A percentile compares a stretch with the other conserved stretches of the same genome.
Evolutionary conservation across 805 yeast genomes (phyloP).

Genomic region (Kodamaea laetipori): DNA sequence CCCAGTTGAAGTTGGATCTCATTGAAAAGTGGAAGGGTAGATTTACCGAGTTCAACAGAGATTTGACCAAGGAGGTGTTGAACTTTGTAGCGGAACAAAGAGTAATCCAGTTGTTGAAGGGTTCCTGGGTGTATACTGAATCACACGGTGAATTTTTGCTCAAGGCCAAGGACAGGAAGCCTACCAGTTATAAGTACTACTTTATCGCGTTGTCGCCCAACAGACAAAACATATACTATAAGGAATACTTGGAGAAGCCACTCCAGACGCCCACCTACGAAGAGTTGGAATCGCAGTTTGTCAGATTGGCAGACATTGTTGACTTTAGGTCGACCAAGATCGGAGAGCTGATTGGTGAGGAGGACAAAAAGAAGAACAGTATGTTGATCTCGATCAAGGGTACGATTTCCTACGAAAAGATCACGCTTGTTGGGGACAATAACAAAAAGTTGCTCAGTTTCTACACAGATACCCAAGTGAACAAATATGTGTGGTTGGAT

Average conservation of each 20-base stretch:
- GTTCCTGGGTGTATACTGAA: slow-evolving; percentile 78
- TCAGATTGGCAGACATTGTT: slow-evolving; percentile 54
- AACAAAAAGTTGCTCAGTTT: slow-evolving; percentile 53
- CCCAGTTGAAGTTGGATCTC: slow-evolving; percentile 39
- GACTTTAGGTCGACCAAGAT: slow-evolving; percentile 54
- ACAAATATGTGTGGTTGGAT: slow-evolving; percentile 75
- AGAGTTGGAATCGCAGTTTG: slow-evolving; percentile 51
- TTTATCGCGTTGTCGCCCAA: slow-evolving; percentile 69
- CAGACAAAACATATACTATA: slow-evolving; percentile 58
- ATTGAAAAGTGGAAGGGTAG: slow-evolving; percentile 46
- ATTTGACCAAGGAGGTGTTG: slow-evolving; percentile 57
- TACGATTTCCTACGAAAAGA: slow-evolving; percentile 57
- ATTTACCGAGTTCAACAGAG: slow-evolving; percentile 49
- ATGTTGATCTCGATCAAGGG: slow-evolving; percentile 58
- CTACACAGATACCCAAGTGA: slow-evolving; percentile 69
- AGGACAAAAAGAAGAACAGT: slow-evolving; percentile 43
- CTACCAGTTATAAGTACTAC: slow-evolving; percentile 41
- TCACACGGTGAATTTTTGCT: slow-evolving; percentile 44
- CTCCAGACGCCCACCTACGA: slow-evolving; percentile 57
- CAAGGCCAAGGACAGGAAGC: slow-evolving; percentile 26
- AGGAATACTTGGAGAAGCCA: slow-evolving; percentile 55
- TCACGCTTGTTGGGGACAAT: slow-evolving; percentile 49
- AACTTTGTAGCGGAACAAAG: slow-evolving; percentile 78
- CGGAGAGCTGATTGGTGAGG: slow-evolving; percentile 43
- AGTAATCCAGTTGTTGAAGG: slow-evolving; percentile 67